A percentile compares a stretch with the other conserved stretches of the same genome.
Evolutionary conservation across 306 rosid genomes (phyloP).

Genomic region (Mucuna pruriens): DNA sequence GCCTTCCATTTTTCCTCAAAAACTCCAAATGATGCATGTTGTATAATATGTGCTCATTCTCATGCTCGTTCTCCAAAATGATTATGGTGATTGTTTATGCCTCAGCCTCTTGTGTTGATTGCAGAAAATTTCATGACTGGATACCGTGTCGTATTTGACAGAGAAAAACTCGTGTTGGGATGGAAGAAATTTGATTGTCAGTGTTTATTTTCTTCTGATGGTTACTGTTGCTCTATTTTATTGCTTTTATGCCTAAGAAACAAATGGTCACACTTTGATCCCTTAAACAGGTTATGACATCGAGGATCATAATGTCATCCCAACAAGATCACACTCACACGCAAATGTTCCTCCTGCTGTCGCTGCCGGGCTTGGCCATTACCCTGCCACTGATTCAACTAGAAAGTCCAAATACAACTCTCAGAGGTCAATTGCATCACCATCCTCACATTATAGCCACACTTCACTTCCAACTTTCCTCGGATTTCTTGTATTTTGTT

Average conservation of each 20-base stretch:
- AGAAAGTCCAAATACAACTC: conserved; percentile 44
- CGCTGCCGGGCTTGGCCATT: conserved; percentile 65
- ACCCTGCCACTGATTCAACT: conserved; percentile 54
- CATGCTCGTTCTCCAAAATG: neutral
- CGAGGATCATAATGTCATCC: conserved; percentile 52
- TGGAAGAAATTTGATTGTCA: conserved; percentile 89
- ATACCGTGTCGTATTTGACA: conserved; percentile 81
- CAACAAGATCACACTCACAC: conserved; percentile 50
- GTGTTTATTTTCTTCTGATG: conserved; percentile 44
- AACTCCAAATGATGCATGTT: conserved; percentile 3
- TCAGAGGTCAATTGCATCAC: conserved; percentile 54
- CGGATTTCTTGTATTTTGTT: conserved; percentile 42
- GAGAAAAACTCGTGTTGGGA: conserved; percentile 80
- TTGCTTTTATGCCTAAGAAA: neutral
- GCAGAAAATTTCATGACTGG: conserved; percentile 98
- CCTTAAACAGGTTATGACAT: conserved; percentile 69
- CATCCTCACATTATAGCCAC: conserved; percentile 37
- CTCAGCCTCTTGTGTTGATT: conserved; percentile 33
- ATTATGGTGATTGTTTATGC: conserved; percentile 24
- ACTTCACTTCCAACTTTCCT: conserved; percentile 48
- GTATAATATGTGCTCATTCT: conserved; percentile 14
- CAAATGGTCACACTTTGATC: conserved; percentile 26
- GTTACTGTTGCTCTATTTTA: conserved; percentile 20
- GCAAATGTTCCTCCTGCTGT: conserved; percentile 69
- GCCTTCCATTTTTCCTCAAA: neutral